Base-by-base conservation (phyloP, 2,329 filamentous ascomycete species). In the Rhynchosporium agropyri region DNA sequence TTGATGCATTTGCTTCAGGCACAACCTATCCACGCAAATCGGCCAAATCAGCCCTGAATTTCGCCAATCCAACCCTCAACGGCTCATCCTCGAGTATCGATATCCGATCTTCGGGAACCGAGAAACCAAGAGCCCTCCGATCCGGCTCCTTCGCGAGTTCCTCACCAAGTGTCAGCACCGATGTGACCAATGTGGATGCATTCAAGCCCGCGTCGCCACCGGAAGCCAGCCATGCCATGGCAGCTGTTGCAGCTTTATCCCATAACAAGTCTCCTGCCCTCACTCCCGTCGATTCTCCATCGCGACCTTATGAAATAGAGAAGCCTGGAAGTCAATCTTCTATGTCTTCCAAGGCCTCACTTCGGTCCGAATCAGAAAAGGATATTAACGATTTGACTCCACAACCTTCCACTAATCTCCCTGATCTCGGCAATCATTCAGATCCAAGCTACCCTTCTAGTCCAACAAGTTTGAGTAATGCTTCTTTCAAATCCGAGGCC, bases 161-260 rank as follows among this genome's bases (percentile, higher is more conserved):
- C 31, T 83, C 85, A 60, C 88, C 90, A 1, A 79, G 88, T 26
- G 83, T 93, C 6, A 86, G 84, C 36, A 86, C 87, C 0, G 88
- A 92, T 69, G 81, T 83, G 40, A 81, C 84, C 0, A 87, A 88
- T 65, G 85, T 86, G 26, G 88, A 92, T 64, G 80, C 86, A 12
- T 83, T 84, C 67, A 84, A 83, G 64, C 80, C 82, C 13, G 83
- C 78, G 13, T 70, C 79, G 1, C 80, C 81, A 4, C 82, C 83
- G 1, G 83, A 86, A 43, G 80, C 86, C 56, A 80, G 80, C 63
- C 79, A 84, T 71, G 89, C 83, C 31, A 91, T 92, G 81, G 87
- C 88, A 60, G 86, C 85, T 45, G 79, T 91, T 45, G 86, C 89
- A n/a, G 83, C 80, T 20, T 80, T 84, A 20, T 85, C 88, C 0